Evolutionary conservation across 2,329 filamentous ascomycete genomes (phyloP), one percentile per base, ranked within the genome.

Genomic region (Aspergillus sp.): DNA sequence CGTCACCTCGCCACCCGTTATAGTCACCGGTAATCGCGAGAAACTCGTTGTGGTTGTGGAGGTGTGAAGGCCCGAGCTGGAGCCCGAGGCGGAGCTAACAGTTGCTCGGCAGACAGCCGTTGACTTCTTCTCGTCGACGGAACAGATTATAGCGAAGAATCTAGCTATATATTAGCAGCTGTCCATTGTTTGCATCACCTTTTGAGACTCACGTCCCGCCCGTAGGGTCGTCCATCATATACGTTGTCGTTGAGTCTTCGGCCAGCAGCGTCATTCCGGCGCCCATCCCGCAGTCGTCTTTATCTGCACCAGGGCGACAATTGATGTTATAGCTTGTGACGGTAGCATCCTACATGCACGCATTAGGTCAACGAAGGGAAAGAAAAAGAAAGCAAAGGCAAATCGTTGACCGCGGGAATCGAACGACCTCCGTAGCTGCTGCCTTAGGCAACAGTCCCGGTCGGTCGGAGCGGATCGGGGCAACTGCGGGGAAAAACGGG

Each of bases 301-400:
- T 20, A 50, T 68, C 63, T 6, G 67, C 68, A 3, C 69, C 65
- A 1, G 59, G 55, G 0, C 66, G 61, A 10, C 70, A 70, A 36
- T 66, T 70, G 46, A 71, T 64, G 36, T 62, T 67, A 50, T 68
- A 71, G 1, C 69, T 70, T 4, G 67, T 71, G 2, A 65, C 69
- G 12, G 65, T 64, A 11, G 65, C 61, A 45, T 67, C 61, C 69
- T 72, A 4, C 20, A 14, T 39, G 12, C 12, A 12, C 4, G 11
- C 5, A 14, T 42, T 42, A 42, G 36, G 18, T 42, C 36, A 14
- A 16, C 11, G 4, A 16, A 36, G 11, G 16, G 4, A 36, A 4
- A 36, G 1, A 29, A 29, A 4, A 29, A 9, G 9, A 9, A 29
- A 4, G 4, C 9, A 29, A 29, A 29, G 26, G 4, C 6, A 29